Percentiles rank a stretch among this genome's conserved stretches.
phyloP scores from a whole-genome alignment of 1,284 basidiomycete genomes.

The Termitomyces sp. region DNA sequence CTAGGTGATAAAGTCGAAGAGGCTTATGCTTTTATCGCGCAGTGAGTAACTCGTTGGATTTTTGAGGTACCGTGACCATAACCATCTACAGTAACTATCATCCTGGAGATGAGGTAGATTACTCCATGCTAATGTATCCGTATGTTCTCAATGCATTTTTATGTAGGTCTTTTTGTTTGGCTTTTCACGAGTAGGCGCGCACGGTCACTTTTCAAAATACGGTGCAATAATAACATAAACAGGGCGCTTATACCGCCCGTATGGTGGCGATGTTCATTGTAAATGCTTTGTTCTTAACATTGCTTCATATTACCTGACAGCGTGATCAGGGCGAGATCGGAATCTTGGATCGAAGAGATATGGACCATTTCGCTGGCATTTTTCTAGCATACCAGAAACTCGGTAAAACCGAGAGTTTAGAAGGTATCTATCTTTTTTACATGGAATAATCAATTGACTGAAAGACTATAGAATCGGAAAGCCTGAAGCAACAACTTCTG shows the following conservation, averaged over 20 bases:
- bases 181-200: conserved; percentile 52
- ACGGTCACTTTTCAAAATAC: background rate
- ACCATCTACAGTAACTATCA: conserved; percentile 48
- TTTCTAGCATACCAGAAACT: conserved; percentile 57
- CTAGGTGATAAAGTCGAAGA: conserved; percentile 67
- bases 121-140: background rate
- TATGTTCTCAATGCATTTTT: background rate
- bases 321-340: conserved; percentile 52
- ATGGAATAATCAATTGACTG: background rate
- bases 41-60: conserved; percentile 41
- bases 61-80: background rate
- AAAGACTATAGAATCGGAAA: conserved; percentile 34
- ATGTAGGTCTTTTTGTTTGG: conserved; percentile 67
- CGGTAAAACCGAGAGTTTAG: conserved; percentile 43
- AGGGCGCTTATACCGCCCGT: conserved; percentile 69
- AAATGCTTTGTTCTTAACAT: conserved; percentile 18
- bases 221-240: background rate
- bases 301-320: background rate
- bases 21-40: conserved; percentile 68
- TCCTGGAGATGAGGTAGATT: conserved; percentile 60
- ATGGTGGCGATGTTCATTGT: conserved; percentile 69
- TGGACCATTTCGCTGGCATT: conserved; percentile 63
- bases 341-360: conserved; percentile 57
- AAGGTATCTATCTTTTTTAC: conserved; percentile 31
- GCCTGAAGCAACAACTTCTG: conserved; percentile 38